These are phyloP conservation scores for Agastache rugosa DNA, from an alignment of 257 asterid species.

Conservation along the genomic window DNA sequence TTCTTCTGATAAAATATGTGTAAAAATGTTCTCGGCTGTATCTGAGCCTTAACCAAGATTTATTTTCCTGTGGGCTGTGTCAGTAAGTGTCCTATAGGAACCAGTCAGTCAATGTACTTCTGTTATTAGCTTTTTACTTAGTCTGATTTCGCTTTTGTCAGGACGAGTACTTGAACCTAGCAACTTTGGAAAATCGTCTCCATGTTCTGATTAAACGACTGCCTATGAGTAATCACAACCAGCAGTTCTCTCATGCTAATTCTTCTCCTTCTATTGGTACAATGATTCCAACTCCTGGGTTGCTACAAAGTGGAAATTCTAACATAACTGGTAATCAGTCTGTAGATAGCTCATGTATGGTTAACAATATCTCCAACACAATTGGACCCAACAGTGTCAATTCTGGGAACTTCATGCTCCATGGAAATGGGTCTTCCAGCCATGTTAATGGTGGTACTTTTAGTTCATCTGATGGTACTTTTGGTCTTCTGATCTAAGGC, in stretches of 20 bases:
- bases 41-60: conserved; percentile 26
- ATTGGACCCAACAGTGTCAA: conserved; percentile 56
- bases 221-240: conserved; percentile 55
- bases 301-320: conserved; percentile 76
- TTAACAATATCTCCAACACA: conserved; percentile 51
- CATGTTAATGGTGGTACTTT: conserved; percentile 62
- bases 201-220: conserved; percentile 46
- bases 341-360: conserved; percentile 58
- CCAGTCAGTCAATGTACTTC: neutral
- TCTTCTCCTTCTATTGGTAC: conserved; percentile 83
- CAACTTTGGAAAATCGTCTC: conserved; percentile 77
- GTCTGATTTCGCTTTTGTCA: conserved; percentile 41
- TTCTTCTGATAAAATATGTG: conserved; percentile 16
- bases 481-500: conserved; percentile 24
- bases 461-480: conserved; percentile 59
- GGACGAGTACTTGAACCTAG: conserved; percentile 82
- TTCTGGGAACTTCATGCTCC: conserved; percentile 66
- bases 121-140: neutral
- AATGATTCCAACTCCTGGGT: conserved; percentile 99
- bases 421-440: conserved; percentile 60
- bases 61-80: conserved; percentile 20
- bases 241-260: conserved; percentile 77
- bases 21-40: conserved; percentile 11
- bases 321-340: conserved; percentile 57
- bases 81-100: conserved; percentile 24